Evolutionary conservation across 179 eudicot genomes (phyloP), one percentile per base, ranked within the genome.

Genomic region (Beta lomatogona): DNA sequence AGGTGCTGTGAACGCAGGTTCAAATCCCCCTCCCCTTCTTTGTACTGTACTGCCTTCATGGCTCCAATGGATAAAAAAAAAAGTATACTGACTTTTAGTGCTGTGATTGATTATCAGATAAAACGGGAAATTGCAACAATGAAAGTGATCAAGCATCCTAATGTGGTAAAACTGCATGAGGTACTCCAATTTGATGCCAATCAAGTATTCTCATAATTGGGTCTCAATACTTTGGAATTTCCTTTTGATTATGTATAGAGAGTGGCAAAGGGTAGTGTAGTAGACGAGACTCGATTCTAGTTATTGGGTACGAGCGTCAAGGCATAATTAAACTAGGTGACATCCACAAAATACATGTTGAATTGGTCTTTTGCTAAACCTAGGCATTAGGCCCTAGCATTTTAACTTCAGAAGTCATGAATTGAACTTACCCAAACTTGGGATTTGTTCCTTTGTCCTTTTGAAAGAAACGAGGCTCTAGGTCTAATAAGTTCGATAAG

Each of bases 111-210:
- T 61, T n/a, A 71, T 78, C 86, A 94, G 98, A 90, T 94, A 48
- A 94, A 92, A 85, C 89, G 97, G 75, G 98, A 94, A 81, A 91
- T 94, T 64, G 80, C 93, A 5, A 91, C 92, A 2, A 92, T 94
- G 97, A 92, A 94, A 88, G 85, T 86, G 87, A 88, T 91, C 85
- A 91, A 87, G 85, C 98, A 94, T 82, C 97, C 98, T 4, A 91
- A 94, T 87, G 95, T 94, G 68, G 83, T 94, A 52, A 86, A 88
- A 77, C 87, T 94, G 60, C 64, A 84, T 52, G 97, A 94, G 97
- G 98, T 94, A 85, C 66, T 50, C 54, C 36, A 22, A 41, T 54
- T 83, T 75, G 16, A 31, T 83, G 21, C 31, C 31, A 45, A 57
- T 60, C 28, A 63, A 71, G 55, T 74, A 41, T 1, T 1, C 45